Conservation (phyloP, 2,329 filamentous ascomycete genomes). For the Aspergillus japonicus region DNA sequence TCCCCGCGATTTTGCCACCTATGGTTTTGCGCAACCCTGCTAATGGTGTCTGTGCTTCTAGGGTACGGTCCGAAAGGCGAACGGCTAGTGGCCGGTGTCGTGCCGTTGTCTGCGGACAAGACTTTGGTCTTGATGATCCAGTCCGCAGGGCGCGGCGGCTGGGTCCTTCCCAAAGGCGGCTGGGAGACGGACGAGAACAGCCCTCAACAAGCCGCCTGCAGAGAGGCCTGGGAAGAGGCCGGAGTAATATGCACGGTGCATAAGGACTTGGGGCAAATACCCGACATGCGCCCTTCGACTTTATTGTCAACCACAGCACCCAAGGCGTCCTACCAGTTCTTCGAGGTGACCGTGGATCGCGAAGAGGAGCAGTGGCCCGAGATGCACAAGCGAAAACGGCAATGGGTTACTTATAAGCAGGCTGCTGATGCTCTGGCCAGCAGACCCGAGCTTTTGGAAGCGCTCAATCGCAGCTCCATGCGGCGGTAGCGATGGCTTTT, state of each 20-base stretch:
- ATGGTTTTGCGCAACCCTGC: constrained; percentile 13
- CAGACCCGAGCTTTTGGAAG: constrained; percentile 84
- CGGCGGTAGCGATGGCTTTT: constrained; percentile 42
- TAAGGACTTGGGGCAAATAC: constrained; percentile 81
- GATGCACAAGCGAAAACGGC: constrained; percentile 81
- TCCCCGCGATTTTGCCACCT: not conserved
- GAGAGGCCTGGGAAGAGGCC: constrained; percentile 98
- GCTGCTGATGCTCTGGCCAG: constrained; percentile 74
- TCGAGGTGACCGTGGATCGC: constrained; percentile 80
- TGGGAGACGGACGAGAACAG: constrained; percentile 95
- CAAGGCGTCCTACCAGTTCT: constrained; percentile 61
- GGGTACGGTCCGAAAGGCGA: constrained; percentile 92
- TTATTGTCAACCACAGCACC: constrained; percentile 61
- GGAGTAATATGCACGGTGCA: constrained; percentile 84
- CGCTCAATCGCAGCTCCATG: constrained; percentile 76
- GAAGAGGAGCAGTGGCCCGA: constrained; percentile 92
- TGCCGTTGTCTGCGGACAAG: constrained; percentile 83
- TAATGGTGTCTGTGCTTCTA: constrained; percentile 41
- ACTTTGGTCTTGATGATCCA: constrained; percentile 89
- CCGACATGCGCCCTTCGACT: constrained; percentile 67
- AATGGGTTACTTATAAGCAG: constrained; percentile 84
- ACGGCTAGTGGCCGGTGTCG: constrained; percentile 90
- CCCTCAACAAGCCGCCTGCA: constrained; percentile 74
- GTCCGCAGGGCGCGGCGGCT: constrained; percentile 83
- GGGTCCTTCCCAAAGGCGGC: constrained; percentile 96